Evolutionary conservation across 345 rosid species (phyloP).

Genomic region (Pistacia integerrima): DNA sequence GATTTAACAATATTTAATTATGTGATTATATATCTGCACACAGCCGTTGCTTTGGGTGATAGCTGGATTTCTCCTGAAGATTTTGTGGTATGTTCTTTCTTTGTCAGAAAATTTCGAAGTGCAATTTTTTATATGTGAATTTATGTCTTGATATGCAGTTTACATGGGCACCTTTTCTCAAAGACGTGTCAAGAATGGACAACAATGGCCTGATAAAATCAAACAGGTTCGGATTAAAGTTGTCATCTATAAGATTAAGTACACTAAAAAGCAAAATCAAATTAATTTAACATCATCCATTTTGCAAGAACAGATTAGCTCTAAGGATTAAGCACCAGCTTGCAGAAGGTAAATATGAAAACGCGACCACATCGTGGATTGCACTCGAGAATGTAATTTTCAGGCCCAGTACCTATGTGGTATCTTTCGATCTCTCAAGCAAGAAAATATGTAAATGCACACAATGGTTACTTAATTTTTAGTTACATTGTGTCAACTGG

Average conservation of each 20-base stretch:
- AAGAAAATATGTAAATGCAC: too few species aligned
- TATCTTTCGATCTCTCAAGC: background rate
- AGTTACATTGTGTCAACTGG: background rate
- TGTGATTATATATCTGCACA: background rate
- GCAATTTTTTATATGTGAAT: too few species aligned
- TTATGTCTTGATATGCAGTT: constrained; percentile 17
- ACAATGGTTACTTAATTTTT: background rate
- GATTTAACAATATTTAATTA: background rate
- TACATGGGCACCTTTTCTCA: constrained; percentile 52
- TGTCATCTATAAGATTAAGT: too few species aligned
- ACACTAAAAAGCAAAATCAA: background rate
- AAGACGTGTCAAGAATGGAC: constrained; percentile 39
- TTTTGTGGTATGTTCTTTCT: constrained; percentile 31
- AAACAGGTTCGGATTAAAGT: constrained; percentile 17
- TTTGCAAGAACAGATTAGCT: constrained; percentile 29
- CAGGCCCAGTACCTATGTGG: constrained; percentile 35
- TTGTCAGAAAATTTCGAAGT: too few species aligned
- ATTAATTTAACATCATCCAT: background rate
- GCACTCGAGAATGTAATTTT: constrained; percentile 23
- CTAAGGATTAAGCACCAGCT: constrained; percentile 33
- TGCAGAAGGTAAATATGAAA: constrained; percentile 26
- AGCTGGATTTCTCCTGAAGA: constrained; percentile 55
- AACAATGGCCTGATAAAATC: constrained; percentile 29
- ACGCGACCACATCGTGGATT: constrained; percentile 31
- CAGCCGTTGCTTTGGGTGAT: constrained; percentile 53